Base-by-base conservation (phyloP, 2,329 filamentous ascomycete species). In the Didymellaceae sp. region DNA sequence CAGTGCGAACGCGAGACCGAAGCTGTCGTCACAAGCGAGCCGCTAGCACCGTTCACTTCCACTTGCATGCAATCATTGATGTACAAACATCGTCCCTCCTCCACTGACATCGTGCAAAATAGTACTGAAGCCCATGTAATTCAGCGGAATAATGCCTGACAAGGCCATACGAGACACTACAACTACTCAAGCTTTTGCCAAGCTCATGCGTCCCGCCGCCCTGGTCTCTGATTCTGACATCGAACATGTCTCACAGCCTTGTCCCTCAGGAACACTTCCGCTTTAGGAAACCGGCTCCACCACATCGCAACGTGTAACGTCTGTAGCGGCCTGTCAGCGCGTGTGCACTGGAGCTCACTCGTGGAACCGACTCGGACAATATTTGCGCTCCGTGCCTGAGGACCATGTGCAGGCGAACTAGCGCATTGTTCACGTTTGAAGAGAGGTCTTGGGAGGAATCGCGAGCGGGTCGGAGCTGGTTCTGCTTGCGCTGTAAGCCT, bases 191-290 rank as follows among this genome's bases (percentile, higher is more conserved):
- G 59, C 59, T 60, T 57, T 52, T 13, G 50, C 50, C 58, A 57
- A 60, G 54, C 45, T 54, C 55, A 57, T 57, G 52, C 59, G 40
- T 30, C 20, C 46, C 50, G 43, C 33, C 18, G 20, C 43, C 42
- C 21, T 35, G 38, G 58, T 57, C 49, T 43, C 50, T 46, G 22
- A 32, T 49, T 55, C 54, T 57, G 51, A 57, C 52, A 53, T 59
- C 53, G 30, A 37, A 47, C 51, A 37, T 40, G 63, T 66, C 55
- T 65, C 62, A 60, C 47, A 47, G 52, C 47, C 52, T 53, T 34
- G 47, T 42, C 7, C 8, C 30, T 30, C 35, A 42, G 47, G 45
- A 44, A 52, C 33, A 11, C 35, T 30, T 17, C 34, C 49, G 24
- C 10, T 40, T 50, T 37, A 22, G 25, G 50, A 43, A 39, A 16